These are phyloP conservation scores for Colletotrichum liaoningense DNA, from an alignment of 2,329 filamentous ascomycete genomes.

Conservation along the genomic window DNA sequence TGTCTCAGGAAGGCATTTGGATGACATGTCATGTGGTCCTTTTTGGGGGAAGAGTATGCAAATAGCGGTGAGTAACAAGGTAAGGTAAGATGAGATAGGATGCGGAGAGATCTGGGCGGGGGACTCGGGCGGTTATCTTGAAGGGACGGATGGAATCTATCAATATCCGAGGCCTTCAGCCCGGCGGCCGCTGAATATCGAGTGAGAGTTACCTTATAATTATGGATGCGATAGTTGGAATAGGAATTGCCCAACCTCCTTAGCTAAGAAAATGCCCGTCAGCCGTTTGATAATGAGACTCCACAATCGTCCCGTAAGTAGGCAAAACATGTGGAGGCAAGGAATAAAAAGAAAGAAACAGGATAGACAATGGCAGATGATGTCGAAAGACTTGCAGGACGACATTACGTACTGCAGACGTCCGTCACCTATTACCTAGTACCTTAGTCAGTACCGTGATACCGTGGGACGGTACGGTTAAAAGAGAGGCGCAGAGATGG, in stretches of 20 bases:
- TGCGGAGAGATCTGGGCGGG: background rate
- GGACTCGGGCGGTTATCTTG: background rate
- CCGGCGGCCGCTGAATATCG: background rate
- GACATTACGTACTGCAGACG: background rate
- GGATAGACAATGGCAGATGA: background rate
- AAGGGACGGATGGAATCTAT: background rate
- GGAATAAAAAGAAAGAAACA: background rate
- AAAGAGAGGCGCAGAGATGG: background rate
- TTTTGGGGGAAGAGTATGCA: conserved; percentile 8
- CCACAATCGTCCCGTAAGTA: background rate
- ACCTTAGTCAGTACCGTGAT: too few relatives aligned
- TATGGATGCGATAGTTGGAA: background rate
- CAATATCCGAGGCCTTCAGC: background rate
- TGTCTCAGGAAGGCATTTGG: conserved; percentile 6
- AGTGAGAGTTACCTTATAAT: background rate
- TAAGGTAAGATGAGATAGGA: background rate
- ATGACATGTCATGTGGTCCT: conserved; percentile 19
- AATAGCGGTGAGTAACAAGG: conserved; percentile 18
- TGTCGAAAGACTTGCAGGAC: background rate
- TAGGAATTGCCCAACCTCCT: background rate
- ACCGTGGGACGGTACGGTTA: background rate
- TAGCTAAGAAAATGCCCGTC: background rate
- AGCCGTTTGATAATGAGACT: background rate
- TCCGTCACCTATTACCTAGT: background rate
- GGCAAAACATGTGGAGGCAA: background rate